Conservation (phyloP, 768 basidiomycete species). For the Leucocoprinus birnbaumii region DNA sequence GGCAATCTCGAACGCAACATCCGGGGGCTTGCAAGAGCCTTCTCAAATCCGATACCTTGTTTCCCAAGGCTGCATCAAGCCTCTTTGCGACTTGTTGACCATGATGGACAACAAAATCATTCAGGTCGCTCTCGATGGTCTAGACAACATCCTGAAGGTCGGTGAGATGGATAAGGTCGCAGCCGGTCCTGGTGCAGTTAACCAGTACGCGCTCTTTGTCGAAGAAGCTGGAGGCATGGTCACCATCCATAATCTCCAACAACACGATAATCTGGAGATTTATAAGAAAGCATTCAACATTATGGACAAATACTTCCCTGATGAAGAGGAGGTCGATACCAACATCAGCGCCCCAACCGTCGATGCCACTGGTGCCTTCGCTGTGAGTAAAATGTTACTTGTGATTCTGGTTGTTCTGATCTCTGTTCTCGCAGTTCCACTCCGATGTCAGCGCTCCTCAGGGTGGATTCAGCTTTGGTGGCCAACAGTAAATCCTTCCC, state of each 20-base stretch:
- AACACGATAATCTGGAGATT: conserved; percentile 98
- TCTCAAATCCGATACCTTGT: conserved; percentile 98
- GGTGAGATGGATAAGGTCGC: conserved; percentile 92
- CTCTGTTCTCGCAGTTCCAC: conserved; percentile 58
- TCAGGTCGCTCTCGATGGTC: conserved; percentile 94
- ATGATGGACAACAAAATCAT: conserved; percentile 99
- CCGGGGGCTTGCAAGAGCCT: conserved; percentile 95
- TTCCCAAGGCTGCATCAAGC: conserved; percentile 97
- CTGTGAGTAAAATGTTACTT: conserved; percentile 43
- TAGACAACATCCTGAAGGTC: conserved; percentile 98
- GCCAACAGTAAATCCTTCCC: conserved; percentile 42
- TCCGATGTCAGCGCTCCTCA: conserved; percentile 84
- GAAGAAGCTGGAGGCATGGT: conserved; percentile 99
- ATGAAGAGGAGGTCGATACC: conserved; percentile 91
- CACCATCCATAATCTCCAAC: conserved; percentile 97
- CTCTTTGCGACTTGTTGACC: conserved; percentile 90
- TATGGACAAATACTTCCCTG: conserved; percentile 98
- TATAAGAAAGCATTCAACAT: conserved; percentile 99
- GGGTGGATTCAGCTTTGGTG: conserved; percentile 97
- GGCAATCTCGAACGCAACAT: conserved; percentile 99
- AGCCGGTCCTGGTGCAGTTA: conserved; percentile 76
- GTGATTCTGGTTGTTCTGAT: conserved; percentile 12
- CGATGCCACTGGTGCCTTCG: conserved; percentile 70
- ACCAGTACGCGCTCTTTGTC: conserved; percentile 91
- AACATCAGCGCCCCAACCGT: conserved; percentile 75